Evolutionary conservation across 2,329 filamentous ascomycete species (phyloP).

Genomic region (Rosellinia necatrix): DNA sequence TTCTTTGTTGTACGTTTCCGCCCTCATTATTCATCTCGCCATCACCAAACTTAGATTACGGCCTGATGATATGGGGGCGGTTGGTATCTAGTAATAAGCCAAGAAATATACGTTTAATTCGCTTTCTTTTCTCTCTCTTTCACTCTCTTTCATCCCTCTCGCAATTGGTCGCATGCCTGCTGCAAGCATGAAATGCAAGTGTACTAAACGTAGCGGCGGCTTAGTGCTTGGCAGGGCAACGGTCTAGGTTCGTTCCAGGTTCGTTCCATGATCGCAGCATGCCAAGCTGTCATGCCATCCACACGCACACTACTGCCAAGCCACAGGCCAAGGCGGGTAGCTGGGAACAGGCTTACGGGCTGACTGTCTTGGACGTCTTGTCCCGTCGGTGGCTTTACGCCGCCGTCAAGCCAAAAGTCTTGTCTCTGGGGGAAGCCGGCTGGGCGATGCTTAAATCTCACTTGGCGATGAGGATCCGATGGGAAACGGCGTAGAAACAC

Average conservation of each 20-base stretch:
- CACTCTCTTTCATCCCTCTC: too few relatives aligned
- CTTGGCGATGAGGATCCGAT: constrained; percentile 7
- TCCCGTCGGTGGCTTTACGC: constrained; percentile 20
- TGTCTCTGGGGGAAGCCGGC: constrained; percentile 20
- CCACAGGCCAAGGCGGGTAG: constrained; percentile 17
- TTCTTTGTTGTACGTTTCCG: too few relatives aligned
- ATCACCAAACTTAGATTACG: too few relatives aligned
- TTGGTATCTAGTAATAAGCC: not conserved
- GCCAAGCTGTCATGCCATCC: constrained; percentile 21
- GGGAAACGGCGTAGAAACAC: not conserved
- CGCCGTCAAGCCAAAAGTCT: constrained; percentile 26
- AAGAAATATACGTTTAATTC: constrained; percentile 7
- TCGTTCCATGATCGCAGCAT: not conserved
- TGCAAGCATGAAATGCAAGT: too few relatives aligned
- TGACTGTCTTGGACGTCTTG: constrained; percentile 20
- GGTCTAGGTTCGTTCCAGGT: constrained; percentile 10
- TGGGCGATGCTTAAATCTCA: constrained; percentile 18
- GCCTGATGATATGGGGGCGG: not conserved
- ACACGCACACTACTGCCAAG: constrained; percentile 12
- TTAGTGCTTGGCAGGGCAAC: constrained; percentile 18
- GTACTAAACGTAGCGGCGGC: not conserved
- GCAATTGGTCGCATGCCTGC: not conserved
- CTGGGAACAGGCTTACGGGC: constrained; percentile 21
- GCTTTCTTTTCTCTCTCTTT: too few relatives aligned
- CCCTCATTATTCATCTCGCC: too few relatives aligned